These are phyloP conservation scores for Diaporthe velutina DNA, from an alignment of 2,329 filamentous ascomycete species.

Conservation along the genomic window DNA sequence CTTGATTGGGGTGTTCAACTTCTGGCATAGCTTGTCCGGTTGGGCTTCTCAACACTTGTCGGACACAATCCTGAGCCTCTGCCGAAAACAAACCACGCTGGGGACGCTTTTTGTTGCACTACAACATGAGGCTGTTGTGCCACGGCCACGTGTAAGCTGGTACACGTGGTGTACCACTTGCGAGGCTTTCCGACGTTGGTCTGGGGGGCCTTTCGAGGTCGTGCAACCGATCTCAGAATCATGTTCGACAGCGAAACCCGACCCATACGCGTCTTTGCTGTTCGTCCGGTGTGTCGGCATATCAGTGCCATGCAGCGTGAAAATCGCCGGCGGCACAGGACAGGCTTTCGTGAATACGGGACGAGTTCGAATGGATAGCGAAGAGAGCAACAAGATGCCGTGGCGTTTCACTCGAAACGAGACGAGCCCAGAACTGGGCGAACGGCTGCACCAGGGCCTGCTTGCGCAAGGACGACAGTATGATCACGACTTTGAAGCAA, in stretches of 20 bases:
- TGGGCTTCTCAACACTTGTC: not conserved
- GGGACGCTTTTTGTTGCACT: not conserved
- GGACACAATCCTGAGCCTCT: not conserved
- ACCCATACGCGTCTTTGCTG: not conserved
- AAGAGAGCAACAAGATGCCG: not conserved
- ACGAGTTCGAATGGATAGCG: not conserved
- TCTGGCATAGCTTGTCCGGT: not conserved
- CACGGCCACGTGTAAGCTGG: not conserved
- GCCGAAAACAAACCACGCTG: not conserved
- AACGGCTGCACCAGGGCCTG: not conserved
- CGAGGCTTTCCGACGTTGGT: not conserved
- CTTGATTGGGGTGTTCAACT: not conserved
- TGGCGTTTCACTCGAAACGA: slow-evolving; percentile 14
- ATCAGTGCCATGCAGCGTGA: not conserved
- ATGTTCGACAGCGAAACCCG: not conserved
- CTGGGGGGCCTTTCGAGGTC: not conserved
- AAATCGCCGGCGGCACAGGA: not conserved
- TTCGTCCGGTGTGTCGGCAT: not conserved
- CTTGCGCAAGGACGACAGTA: not conserved
- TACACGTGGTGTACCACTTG: not conserved
- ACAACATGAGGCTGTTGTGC: not conserved
- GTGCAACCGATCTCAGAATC: not conserved
- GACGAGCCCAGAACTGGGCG: not conserved
- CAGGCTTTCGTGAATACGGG: not conserved
- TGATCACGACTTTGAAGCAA: not conserved